Evolutionary conservation across 768 basidiomycete genomes (phyloP).

Genomic region (Leucosporidium yakuticum): DNA sequence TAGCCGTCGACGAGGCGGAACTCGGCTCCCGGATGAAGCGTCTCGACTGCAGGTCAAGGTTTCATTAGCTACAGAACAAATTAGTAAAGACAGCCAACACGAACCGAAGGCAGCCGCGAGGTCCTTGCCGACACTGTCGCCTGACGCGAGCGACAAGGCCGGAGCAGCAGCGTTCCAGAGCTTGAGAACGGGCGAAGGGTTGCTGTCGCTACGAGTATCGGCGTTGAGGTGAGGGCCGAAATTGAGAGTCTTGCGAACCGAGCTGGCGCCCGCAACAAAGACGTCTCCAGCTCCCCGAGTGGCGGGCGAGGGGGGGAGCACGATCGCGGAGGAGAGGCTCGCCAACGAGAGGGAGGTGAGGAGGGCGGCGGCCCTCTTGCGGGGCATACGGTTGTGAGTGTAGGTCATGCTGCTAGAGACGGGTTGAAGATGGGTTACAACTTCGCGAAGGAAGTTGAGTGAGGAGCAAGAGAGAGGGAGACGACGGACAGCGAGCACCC

Average conservation of each 20-base stretch:
- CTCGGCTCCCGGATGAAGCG: conserved; percentile 43
- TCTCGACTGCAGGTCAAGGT: conserved; percentile 34
- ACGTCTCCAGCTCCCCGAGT: too few relatives aligned
- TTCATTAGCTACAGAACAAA: too few relatives aligned
- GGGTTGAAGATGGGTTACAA: too few relatives aligned
- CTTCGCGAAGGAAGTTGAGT: too few relatives aligned
- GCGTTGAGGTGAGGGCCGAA: conserved; percentile 78
- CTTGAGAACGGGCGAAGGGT: conserved; percentile 14
- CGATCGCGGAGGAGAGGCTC: conserved; percentile 6
- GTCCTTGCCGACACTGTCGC: conserved; percentile 48
- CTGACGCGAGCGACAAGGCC: conserved; percentile 47
- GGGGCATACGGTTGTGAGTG: not conserved
- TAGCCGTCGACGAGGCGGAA: conserved; percentile 66
- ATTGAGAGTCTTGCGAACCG: conserved; percentile 71
- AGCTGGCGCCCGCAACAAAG: conserved; percentile 1
- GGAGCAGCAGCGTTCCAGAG: conserved; percentile 22
- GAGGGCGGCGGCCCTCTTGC: not conserved
- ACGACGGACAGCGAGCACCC: too few relatives aligned
- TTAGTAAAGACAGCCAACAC: conserved; percentile 23
- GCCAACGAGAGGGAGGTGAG: conserved; percentile 17
- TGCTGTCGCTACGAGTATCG: conserved; percentile 45
- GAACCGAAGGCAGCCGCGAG: conserved; percentile 60
- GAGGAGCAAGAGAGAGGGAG: too few relatives aligned
- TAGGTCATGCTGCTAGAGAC: too few relatives aligned
- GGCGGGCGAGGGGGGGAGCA: conserved; percentile 1